A percentile compares a stretch with the other conserved stretches of the same genome.
Evolutionary conservation across 495 filamentous ascomycete species (phyloP).

Genomic region (Xylaria palmicola): DNA sequence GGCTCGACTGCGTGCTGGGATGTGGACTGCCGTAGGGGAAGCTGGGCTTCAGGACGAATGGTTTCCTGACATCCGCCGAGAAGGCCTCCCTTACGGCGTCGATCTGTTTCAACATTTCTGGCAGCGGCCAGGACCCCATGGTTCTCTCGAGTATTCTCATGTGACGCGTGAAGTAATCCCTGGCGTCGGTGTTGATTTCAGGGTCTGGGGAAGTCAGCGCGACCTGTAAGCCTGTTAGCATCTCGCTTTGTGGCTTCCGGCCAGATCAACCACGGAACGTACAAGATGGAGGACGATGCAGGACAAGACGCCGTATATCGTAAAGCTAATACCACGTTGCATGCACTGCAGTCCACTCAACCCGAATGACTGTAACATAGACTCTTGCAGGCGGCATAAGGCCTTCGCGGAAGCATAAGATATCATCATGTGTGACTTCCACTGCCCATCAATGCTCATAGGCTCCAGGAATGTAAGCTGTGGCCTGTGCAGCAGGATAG

Average conservation of each 20-base stretch:
- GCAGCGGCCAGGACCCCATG: slow-evolving; percentile 82
- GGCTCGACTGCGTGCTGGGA: slow-evolving; percentile 59
- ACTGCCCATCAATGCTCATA: slow-evolving; percentile 67
- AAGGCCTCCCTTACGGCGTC: slow-evolving; percentile 89
- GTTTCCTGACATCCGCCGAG: slow-evolving; percentile 78
- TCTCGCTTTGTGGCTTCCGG: slow-evolving; percentile 6
- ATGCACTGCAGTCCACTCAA: slow-evolving; percentile 84
- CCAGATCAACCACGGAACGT: slow-evolving; percentile 37
- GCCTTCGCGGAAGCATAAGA: slow-evolving; percentile 86
- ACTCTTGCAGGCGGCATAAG: slow-evolving; percentile 89
- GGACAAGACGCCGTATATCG: slow-evolving; percentile 87
- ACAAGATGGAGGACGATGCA: slow-evolving; percentile 96
- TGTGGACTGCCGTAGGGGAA: slow-evolving; percentile 87
- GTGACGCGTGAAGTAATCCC: slow-evolving; percentile 89
- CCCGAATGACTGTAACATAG: slow-evolving; percentile 73
- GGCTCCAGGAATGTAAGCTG: slow-evolving; percentile 78
- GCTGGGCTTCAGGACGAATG: slow-evolving; percentile 83
- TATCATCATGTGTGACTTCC: slow-evolving; percentile 84
- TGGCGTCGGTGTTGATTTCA: slow-evolving; percentile 77
- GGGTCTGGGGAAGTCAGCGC: slow-evolving; percentile 93
- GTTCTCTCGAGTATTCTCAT: slow-evolving; percentile 94
- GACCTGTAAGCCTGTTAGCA: slow-evolving; percentile 55
- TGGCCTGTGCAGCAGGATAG: slow-evolving; percentile 87
- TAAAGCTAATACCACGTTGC: slow-evolving; percentile 93
- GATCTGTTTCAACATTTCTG: slow-evolving; percentile 88